phyloP scores from a whole-genome alignment of 257 asterid genomes.

The Capsicum pubescens region DNA sequence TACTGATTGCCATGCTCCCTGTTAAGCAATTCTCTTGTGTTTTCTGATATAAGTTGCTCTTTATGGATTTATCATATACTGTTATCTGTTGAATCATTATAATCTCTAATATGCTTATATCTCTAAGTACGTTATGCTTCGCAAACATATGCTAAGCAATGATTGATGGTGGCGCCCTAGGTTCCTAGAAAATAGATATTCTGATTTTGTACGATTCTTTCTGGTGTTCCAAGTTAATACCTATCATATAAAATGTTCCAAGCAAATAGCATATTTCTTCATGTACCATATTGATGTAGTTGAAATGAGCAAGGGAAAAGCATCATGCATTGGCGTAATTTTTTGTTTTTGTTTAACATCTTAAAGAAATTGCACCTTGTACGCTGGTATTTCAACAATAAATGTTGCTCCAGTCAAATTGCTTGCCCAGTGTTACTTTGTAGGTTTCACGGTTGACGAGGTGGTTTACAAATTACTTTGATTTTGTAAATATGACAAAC shows the following conservation, averaged over 20 bases:
- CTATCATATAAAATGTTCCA: background rate
- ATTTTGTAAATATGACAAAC: background rate
- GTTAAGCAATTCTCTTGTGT: background rate
- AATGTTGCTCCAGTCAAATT: background rate
- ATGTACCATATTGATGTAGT: slow-evolving; percentile 11
- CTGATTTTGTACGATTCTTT: slow-evolving; percentile 23
- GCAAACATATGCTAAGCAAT: background rate
- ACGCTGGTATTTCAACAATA: background rate
- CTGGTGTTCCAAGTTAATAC: background rate
- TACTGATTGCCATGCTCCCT: background rate
- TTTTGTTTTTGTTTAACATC: background rate
- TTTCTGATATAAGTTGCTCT: slow-evolving; percentile 11
- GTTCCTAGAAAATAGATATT: background rate
- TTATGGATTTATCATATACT: slow-evolving; percentile 4
- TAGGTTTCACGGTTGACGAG: background rate
- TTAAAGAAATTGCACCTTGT: background rate
- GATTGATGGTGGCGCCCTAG: background rate
- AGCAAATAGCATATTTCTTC: background rate
- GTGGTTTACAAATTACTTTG: background rate
- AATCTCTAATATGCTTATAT: background rate
- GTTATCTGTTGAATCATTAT: background rate
- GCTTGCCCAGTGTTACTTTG: background rate
- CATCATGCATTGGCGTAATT: background rate
- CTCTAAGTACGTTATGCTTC: background rate
- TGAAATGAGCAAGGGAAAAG: background rate